phyloP scores from a whole-genome alignment of 2,329 filamentous ascomycete species.

The Drechslerella dactyloides region DNA sequence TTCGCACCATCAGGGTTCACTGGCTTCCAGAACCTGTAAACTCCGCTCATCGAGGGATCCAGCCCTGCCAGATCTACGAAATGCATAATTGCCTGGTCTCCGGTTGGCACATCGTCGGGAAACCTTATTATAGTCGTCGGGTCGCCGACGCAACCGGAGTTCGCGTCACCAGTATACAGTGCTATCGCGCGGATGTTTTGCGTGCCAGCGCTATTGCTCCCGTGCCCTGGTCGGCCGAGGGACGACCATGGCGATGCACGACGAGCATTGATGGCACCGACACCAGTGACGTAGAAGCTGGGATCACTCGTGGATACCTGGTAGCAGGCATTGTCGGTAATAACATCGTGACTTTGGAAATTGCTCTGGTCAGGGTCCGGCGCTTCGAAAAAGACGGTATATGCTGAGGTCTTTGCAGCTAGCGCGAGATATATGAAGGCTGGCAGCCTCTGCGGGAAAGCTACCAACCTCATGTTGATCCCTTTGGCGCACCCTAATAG shows the following conservation, averaged over 20 bases:
- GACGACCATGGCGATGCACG: not conserved
- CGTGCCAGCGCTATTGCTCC: not conserved
- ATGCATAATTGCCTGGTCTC: constrained; percentile 8
- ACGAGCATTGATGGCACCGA: constrained; percentile 29
- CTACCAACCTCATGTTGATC: not conserved
- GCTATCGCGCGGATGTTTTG: constrained; percentile 28
- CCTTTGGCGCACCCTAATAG: no score
- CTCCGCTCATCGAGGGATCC: constrained; percentile 10
- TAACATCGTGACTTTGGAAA: constrained; percentile 24
- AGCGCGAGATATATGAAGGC: not conserved
- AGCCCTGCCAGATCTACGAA: constrained; percentile 12
- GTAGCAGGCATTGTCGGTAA: constrained; percentile 27
- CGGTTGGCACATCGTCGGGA: constrained; percentile 9
- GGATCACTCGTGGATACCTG: constrained; percentile 2
- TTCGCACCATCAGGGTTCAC: constrained; percentile 9
- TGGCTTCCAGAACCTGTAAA: constrained; percentile 39
- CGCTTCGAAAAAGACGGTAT: constrained; percentile 33
- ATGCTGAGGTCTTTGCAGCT: not conserved
- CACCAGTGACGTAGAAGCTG: constrained; percentile 7
- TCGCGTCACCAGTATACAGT: constrained; percentile 13
- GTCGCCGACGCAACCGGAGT: constrained; percentile 18
- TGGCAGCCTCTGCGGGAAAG: not conserved
- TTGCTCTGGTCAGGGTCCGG: constrained; percentile 9
- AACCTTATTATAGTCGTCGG: constrained; percentile 33
- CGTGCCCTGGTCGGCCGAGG: not conserved